These are phyloP conservation scores for Suillus fuscotomentosus DNA, from an alignment of 768 basidiomycete species.

Conservation along the genomic window DNA sequence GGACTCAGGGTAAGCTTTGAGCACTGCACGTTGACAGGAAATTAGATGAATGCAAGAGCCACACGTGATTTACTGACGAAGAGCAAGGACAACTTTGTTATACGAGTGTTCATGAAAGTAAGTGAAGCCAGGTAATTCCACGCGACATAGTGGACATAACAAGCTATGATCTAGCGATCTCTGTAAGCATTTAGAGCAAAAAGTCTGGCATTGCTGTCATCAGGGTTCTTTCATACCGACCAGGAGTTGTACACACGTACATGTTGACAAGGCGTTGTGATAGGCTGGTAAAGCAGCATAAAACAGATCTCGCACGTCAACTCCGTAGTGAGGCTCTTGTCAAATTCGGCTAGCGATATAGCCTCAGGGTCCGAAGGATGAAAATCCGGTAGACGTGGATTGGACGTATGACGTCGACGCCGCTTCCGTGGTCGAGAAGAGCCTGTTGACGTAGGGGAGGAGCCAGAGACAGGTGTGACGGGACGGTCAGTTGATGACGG, in stretches of 20 bases:
- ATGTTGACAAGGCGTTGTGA: constrained; percentile 96
- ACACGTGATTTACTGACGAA: constrained; percentile 48
- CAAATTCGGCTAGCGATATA: constrained; percentile 38
- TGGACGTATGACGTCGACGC: constrained; percentile 25
- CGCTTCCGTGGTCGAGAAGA: constrained; percentile 25
- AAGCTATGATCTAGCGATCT: constrained; percentile 85
- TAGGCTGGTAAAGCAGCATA: constrained; percentile 75
- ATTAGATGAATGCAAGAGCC: constrained; percentile 7
- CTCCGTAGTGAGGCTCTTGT: constrained; percentile 63
- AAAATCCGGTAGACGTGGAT: constrained; percentile 29
- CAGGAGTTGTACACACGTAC: constrained; percentile 42
- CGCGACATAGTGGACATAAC: constrained; percentile 85
- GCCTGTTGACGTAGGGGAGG: constrained; percentile 2
- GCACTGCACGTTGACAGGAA: constrained; percentile 41
- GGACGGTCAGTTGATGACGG: constrained; percentile 30
- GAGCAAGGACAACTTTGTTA: constrained; percentile 69
- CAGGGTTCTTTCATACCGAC: constrained; percentile 8
- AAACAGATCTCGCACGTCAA: constrained; percentile 93
- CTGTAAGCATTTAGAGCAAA: constrained; percentile 86
- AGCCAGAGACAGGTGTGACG: constrained; percentile 26
- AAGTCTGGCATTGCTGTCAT: constrained; percentile 56
- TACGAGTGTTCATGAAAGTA: constrained; percentile 80
- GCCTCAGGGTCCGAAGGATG: constrained; percentile 19
- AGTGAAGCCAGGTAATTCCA: constrained; percentile 67
- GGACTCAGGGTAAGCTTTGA: constrained; percentile 62